These are phyloP conservation scores for Pyrrhoderma lamaoense DNA, from an alignment of 1,284 basidiomycete species.

Conservation along the genomic window DNA sequence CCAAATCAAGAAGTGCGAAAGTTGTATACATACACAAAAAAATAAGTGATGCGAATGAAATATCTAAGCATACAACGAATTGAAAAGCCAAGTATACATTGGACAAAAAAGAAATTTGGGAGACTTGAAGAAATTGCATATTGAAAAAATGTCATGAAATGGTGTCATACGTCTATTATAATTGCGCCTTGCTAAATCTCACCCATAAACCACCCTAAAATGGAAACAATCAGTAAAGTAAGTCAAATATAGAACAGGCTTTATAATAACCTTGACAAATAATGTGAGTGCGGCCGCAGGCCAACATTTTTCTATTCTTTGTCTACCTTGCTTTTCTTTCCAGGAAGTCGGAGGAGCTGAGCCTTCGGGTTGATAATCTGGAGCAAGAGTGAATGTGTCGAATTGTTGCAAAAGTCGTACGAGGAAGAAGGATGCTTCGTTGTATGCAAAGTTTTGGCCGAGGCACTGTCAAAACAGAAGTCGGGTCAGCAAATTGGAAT, in stretches of 20 bases:
- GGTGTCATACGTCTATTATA: not conserved
- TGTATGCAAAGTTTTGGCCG: conserved; percentile 68
- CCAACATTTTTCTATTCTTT: conserved; percentile 49
- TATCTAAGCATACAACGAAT: too few species aligned
- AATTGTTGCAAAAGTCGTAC: conserved; percentile 58
- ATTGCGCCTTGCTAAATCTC: conserved; percentile 29
- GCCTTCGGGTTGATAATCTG: conserved; percentile 52
- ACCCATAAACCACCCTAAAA: conserved; percentile 49
- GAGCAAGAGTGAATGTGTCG: conserved; percentile 48
- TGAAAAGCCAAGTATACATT: too few species aligned
- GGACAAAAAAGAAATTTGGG: too few species aligned
- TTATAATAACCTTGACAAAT: conserved; percentile 49
- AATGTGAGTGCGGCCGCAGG: conserved; percentile 54
- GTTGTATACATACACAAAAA: too few species aligned
- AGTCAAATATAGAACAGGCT: conserved; percentile 1
- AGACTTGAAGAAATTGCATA: too few species aligned
- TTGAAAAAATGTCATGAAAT: too few species aligned
- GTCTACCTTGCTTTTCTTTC: conserved; percentile 44
- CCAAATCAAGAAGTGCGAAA: too few species aligned
- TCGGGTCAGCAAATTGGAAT: not conserved
- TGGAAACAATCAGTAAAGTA: conserved; percentile 6
- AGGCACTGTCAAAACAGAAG: conserved; percentile 42
- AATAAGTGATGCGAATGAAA: too few species aligned
- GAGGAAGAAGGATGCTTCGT: conserved; percentile 64
- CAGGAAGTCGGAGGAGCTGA: conserved; percentile 54